Conservation (phyloP, 805 yeast genomes). For the Spathaspora gorwiae region DNA sequence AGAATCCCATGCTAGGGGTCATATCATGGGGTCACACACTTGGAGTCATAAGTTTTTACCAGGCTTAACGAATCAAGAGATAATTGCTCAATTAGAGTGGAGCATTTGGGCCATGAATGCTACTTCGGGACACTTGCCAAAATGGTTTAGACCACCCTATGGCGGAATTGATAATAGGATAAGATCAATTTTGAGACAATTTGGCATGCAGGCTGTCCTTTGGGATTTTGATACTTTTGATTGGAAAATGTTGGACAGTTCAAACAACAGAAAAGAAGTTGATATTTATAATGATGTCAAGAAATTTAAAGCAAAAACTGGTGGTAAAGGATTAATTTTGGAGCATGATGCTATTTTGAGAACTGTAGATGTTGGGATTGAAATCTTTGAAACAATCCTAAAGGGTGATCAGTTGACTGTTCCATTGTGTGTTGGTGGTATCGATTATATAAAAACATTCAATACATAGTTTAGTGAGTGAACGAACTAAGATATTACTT, state of each 20-base stretch:
- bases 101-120: conserved; percentile 98
- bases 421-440: conserved; percentile 71
- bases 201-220: conserved; percentile 81
- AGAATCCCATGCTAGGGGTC: conserved; percentile 56
- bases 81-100: conserved; percentile 91
- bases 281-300: conserved; percentile 54
- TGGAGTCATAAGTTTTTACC: conserved; percentile 92
- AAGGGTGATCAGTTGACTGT: conserved; percentile 67
- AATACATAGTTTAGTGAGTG: too few relatives aligned
- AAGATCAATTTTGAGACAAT: conserved; percentile 69
- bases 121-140: conserved; percentile 79
- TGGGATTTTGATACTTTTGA: conserved; percentile 94
- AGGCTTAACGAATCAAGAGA: conserved; percentile 66
- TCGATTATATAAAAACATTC: conserved; percentile 51
- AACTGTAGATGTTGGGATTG: conserved; percentile 68
- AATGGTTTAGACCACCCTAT: conserved; percentile 94
- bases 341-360: conserved; percentile 76
- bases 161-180: conserved; percentile 92
- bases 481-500: too few relatives aligned
- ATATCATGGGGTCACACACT: conserved; percentile 81
- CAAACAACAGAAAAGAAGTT: conserved; percentile 39
- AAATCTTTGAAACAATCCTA: conserved; percentile 46
- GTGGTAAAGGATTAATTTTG: conserved; percentile 59
- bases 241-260: conserved; percentile 60
- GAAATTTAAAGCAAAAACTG: conserved; percentile 40